Evolutionary conservation across 2,329 filamentous ascomycete species (phyloP), one percentile per base, ranked within the genome.

Genomic region (Aspergillus sojae): DNA sequence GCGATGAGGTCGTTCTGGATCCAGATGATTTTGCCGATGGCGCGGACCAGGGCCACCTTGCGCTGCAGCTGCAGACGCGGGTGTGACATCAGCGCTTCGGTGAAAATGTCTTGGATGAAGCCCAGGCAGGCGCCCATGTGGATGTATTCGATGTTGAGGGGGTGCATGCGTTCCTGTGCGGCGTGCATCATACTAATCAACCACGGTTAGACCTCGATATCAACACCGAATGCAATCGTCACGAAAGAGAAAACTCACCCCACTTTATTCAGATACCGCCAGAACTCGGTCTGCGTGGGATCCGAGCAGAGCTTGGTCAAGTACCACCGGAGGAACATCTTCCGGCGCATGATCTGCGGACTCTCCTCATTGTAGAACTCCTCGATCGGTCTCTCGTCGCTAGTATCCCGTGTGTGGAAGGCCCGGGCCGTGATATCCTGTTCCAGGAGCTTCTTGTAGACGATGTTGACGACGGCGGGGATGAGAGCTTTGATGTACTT

Each of bases 1-100:
- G 91, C 90, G 75, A 94, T 91, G 34, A 94, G 83, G 76, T 94
- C 91, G 74, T 94, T 94, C 78, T 94, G 92, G 68, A 94, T 93
- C 91, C 91, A 94, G 67, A 94, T 89, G 30, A 94, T 88, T 76
- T 95, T 94, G 66, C 88, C 88, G 26, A 94, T 82, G 0, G 92
- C 91, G 74, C 90, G 91, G 54, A 94, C 84, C 5, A 94, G 84
- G 26, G 86, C 89, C 21, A 90, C 88, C 79, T 94, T 94, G 77
- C 86, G 85, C 62, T 84, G 82, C 70, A 91, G 83, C 43, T 85
- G 83, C 43, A 95, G 81, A 3, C 85, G 85, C 1, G 90, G 90
- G 71, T 93, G 84, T 4, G 85, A 89, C 57, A 94, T 84, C 58
- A 94, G 88, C 19, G 91, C 91, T 73, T 93, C 91, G 28, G 86